Conservation (phyloP, 345 rosid species). For the Lepidium africanum region DNA sequence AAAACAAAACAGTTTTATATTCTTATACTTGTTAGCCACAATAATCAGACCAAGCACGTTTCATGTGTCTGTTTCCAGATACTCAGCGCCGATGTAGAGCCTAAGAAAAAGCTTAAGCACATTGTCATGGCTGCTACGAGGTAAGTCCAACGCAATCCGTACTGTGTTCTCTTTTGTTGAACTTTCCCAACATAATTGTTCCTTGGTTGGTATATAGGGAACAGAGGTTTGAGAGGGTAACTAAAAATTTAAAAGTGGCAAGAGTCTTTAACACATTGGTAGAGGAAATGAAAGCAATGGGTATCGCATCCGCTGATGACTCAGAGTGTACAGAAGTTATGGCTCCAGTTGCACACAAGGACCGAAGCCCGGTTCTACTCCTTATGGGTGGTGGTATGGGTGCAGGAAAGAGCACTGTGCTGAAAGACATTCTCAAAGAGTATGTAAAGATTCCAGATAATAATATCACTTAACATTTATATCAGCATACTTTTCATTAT, state of each 20-base stretch:
- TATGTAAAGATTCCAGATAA: constrained; percentile 24
- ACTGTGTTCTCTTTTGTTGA: background rate
- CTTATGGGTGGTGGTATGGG: constrained; percentile 99
- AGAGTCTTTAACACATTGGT: constrained; percentile 70
- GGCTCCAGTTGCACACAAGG: constrained; percentile 83
- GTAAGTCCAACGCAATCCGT: constrained; percentile 16
- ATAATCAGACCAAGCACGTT: background rate
- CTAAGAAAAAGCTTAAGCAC: constrained; percentile 69
- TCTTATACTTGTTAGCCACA: background rate
- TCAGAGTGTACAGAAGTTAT: constrained; percentile 71
- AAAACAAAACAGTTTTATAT: background rate
- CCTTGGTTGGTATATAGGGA: constrained; percentile 37
- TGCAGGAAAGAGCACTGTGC: constrained; percentile 97
- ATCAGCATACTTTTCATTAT: background rate
- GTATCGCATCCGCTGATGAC: constrained; percentile 46
- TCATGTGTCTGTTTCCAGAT: constrained; percentile 38
- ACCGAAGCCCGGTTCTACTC: constrained; percentile 88
- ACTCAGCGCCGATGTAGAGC: constrained; percentile 58
- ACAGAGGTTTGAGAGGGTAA: constrained; percentile 78
- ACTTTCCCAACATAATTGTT: background rate
- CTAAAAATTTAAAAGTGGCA: constrained; percentile 70
- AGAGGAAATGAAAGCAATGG: constrained; percentile 93
- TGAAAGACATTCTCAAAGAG: constrained; percentile 91
- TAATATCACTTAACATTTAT: background rate
- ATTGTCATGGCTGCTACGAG: constrained; percentile 85